Evolutionary conservation across 1,139 yeast species (phyloP).

Genomic region (Kodamaea ohmeri): DNA sequence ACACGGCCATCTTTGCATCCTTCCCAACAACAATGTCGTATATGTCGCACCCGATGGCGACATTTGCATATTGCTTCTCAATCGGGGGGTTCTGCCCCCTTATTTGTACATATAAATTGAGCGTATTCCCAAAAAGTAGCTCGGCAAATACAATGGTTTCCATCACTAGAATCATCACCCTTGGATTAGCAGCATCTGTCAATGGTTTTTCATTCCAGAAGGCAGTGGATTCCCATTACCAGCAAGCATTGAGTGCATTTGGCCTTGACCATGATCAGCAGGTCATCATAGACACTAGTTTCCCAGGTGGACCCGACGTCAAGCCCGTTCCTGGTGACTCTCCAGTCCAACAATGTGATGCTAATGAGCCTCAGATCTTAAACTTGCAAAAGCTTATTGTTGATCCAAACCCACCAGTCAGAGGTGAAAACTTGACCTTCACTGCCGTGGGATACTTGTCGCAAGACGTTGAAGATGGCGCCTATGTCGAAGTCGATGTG

Average conservation of each 20-base stretch:
- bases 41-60: background rate
- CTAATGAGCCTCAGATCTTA: conserved; percentile 58
- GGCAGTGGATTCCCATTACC: conserved; percentile 9
- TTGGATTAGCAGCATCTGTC: conserved; percentile 19
- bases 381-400: conserved; percentile 58
- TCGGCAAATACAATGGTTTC: conserved; percentile 27
- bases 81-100: conserved; percentile 3
- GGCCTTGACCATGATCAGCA: conserved; percentile 10
- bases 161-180: conserved; percentile 21
- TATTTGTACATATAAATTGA: conserved; percentile 5
- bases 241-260: conserved; percentile 22
- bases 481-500: conserved; percentile 92
- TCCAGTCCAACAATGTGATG: conserved; percentile 77
- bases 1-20: too few species aligned
- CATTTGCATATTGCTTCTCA: conserved; percentile 1
- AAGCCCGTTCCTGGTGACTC: conserved; percentile 89
- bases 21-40: conserved; percentile 1
- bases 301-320: conserved; percentile 31
- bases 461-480: conserved; percentile 66
- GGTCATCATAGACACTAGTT: conserved; percentile 5
- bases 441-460: conserved; percentile 65
- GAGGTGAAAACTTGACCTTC: conserved; percentile 78
- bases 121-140: conserved; percentile 3
- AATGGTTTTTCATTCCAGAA: conserved; percentile 22
- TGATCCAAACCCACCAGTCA: conserved; percentile 82